Evolutionary conservation across 2,329 filamentous ascomycete genomes (phyloP), one percentile per base, ranked within the genome.

Genomic region (Diplodia intermedia): DNA sequence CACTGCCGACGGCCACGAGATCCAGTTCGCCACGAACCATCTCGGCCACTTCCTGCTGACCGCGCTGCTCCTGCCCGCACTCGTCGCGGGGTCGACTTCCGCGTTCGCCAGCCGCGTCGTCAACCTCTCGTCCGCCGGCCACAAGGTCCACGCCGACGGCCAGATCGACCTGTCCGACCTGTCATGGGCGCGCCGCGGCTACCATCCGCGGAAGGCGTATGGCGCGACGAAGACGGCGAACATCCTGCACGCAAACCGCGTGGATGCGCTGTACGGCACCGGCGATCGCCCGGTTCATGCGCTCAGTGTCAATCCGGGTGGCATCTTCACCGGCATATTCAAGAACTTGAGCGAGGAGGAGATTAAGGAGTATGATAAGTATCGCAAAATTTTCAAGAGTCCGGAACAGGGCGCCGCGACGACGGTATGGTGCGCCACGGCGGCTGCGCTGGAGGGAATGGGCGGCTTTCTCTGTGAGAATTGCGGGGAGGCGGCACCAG

Each of bases 91-190:
- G 4, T 40, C 78, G 0, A 80, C 77, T 0, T 74, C 79, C 0
- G 71, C 73, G 0, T 83, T 82, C 68, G 73, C 79, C 9, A 84
- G 82, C 0, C 80, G 85, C 4, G 82, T 87, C 1, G 77, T 88
- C 57, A 75, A 73, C 1, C 73, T 87, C 3, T 77, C 82, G 0
- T 83, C 81, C 1, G 71, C 77, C 0, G 83, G 72, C 1, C 85
- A 87, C 70, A 63, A 31, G 26, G 43, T 31, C 11, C 47, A 63
- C 12, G 11, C 29, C 29, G 29, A 36, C 78, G 43, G 15, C 29
- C 60, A 52, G 47, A 52, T 63, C 15, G 60, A 63, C 47, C 29
- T 63, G 15, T 38, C 43, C 18, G 60, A 63, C 29, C 43, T 63
- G 6, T 12, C 26, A 11, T 63, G 43, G 43, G 6, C 11, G 9